These are phyloP conservation scores for Sodiomyces alkalinus DNA, from an alignment of 2,329 filamentous ascomycete genomes.

Conservation along the genomic window DNA sequence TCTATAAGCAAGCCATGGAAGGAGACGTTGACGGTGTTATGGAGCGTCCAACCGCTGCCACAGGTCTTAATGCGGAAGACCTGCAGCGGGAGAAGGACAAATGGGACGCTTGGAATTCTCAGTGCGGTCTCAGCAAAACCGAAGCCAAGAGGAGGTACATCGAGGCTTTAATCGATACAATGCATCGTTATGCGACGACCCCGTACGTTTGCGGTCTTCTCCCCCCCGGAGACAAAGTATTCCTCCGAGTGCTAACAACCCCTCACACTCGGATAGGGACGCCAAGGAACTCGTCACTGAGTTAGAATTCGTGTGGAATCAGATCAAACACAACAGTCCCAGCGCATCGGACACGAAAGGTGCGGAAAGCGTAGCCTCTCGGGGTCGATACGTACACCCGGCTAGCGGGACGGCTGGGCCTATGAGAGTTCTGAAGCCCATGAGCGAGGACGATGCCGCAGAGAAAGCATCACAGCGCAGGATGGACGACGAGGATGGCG, in stretches of 20 bases:
- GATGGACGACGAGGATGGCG: slow-evolving; percentile 25
- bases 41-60: slow-evolving; percentile 52
- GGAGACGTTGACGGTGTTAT: slow-evolving; percentile 91
- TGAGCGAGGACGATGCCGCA: slow-evolving; percentile 68
- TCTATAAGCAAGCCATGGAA: slow-evolving; percentile 99
- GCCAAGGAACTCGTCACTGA: slow-evolving; percentile 79
- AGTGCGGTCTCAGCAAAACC: slow-evolving; percentile 69
- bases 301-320: slow-evolving; percentile 98
- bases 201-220: slow-evolving; percentile 31
- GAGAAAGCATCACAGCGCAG: slow-evolving; percentile 35
- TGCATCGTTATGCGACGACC: slow-evolving; percentile 90
- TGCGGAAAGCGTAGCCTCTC: slow-evolving; percentile 29
- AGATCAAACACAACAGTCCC: slow-evolving; percentile 76
- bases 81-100: slow-evolving; percentile 47
- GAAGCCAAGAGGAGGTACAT: slow-evolving; percentile 93
- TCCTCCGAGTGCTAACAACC: background rate
- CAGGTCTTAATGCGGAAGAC: slow-evolving; percentile 34
- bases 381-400: slow-evolving; percentile 31
- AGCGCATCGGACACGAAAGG: slow-evolving; percentile 48
- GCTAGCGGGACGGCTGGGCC: slow-evolving; percentile 35
- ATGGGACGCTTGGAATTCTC: slow-evolving; percentile 92
- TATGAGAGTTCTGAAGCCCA: slow-evolving; percentile 64
- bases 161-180: slow-evolving; percentile 84
- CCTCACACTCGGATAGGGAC: too few species aligned
- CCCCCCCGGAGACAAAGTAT: background rate